Conservation (phyloP, 1,139 yeast genomes). For the Wickerhamomyces sp. region DNA sequence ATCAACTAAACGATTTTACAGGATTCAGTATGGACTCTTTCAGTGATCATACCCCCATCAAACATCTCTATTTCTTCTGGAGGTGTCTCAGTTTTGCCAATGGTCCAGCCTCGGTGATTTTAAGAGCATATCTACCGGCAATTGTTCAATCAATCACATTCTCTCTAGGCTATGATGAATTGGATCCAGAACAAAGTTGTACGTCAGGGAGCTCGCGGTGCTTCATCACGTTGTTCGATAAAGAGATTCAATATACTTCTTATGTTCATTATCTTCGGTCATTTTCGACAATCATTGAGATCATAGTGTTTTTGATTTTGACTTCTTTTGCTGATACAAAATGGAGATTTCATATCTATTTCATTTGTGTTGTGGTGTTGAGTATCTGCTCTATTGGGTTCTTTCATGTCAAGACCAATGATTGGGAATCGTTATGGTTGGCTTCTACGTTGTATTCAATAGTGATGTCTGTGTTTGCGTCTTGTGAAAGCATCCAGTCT, state of each 20-base stretch:
- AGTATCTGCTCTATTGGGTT: not conserved
- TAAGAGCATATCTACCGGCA: slow-evolving; percentile 1
- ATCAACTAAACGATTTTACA: no score
- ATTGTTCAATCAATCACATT: slow-evolving; percentile 1
- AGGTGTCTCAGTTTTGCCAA: not conserved
- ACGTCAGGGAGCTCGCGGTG: not conserved
- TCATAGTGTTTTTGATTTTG: not conserved
- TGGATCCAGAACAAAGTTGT: not conserved
- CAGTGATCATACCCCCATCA: not conserved
- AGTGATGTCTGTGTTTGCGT: slow-evolving; percentile 1
- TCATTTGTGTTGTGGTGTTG: not conserved
- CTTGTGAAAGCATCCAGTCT: slow-evolving; percentile 1
- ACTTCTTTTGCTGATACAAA: not conserved
- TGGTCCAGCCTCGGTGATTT: not conserved
- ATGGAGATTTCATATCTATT: not conserved
- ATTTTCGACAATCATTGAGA: slow-evolving; percentile 1
- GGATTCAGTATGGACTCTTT: not conserved
- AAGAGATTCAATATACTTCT: not conserved
- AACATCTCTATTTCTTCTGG: not conserved
- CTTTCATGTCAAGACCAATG: not conserved
- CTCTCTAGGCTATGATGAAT: not conserved
- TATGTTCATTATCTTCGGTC: slow-evolving; percentile 2
- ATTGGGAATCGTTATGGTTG: not conserved
- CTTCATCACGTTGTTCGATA: not conserved
- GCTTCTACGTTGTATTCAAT: not conserved